Evolutionary conservation across 164 flowering plant species (phyloP), one percentile per base, ranked within the genome.

Genomic region (Vitis amurensis): DNA sequence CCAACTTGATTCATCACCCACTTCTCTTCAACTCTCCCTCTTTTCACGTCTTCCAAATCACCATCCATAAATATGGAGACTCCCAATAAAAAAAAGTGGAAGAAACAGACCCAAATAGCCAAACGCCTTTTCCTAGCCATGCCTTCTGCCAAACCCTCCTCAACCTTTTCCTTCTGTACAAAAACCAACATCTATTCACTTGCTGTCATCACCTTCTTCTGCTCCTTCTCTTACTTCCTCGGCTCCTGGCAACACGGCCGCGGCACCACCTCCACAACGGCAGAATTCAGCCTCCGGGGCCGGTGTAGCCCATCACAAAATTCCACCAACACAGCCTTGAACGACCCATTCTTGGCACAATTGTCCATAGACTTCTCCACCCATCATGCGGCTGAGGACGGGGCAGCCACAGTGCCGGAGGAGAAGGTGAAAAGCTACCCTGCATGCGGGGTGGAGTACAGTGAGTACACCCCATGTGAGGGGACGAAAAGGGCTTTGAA

Each of bases 401-500:
- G 50, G 30, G 67, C 67, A 4, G 50, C 52, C 58, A 37, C 60
- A 56, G 23, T 17, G 50, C 19, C 60, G 12, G n/a, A 31, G 31
- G 47, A 30, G 48, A 19, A 30, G 37, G 15, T 12, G 55, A 57
- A 29, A 55, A 44, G 47, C 8, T 80, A 66, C 76, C 85, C 85
- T 4, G 57, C 82, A 4, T 85, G 89, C 69, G 67, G 60, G 60
- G 61, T 53, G 15, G 58, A 58, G 30, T 73, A 67, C 74, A 67
- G 79, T 64, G 89, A 85, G 77, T 85, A 85, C 79, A 85, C 89
- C 9, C 89, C 89, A 0, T 85, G 89, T 59, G 78, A 85, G 77
- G 84, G 83, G 68, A n/a, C 47, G 12, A 44, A 59, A 37, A 68
- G 89, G 63, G 78, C 87, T 13, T 37, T 78, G 51, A 68, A 31